Conservation (phyloP, 306 rosid genomes). For the Castanospermum australe region DNA sequence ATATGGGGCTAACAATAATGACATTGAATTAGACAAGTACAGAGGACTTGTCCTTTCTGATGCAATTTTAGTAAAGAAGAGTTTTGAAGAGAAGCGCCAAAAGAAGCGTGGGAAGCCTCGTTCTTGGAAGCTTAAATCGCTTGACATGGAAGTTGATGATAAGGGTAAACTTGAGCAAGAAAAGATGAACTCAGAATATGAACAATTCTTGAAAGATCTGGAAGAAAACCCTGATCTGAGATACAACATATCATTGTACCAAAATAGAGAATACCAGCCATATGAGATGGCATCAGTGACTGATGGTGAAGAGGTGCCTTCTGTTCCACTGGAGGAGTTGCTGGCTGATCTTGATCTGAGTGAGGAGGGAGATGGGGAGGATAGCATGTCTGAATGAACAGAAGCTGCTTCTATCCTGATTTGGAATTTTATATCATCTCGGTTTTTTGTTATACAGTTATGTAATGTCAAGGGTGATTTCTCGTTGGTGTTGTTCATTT, state of each 20-base stretch:
- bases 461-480: background rate
- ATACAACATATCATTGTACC: slow-evolving; percentile 53
- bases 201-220: slow-evolving; percentile 61
- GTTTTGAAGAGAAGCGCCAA: slow-evolving; percentile 67
- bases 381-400: slow-evolving; percentile 47
- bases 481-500: background rate
- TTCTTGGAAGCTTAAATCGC: slow-evolving; percentile 58
- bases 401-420: background rate
- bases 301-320: slow-evolving; percentile 68
- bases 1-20: slow-evolving; percentile 49
- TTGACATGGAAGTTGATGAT: slow-evolving; percentile 64
- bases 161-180: slow-evolving; percentile 44
- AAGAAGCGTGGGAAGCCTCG: slow-evolving; percentile 56
- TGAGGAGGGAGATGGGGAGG: slow-evolving; percentile 44
- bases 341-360: slow-evolving; percentile 64
- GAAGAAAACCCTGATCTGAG: slow-evolving; percentile 70
- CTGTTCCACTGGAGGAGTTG: slow-evolving; percentile 67
- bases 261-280: slow-evolving; percentile 57
- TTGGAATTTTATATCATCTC: background rate
- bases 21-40: slow-evolving; percentile 59
- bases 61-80: slow-evolving; percentile 64
- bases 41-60: slow-evolving; percentile 62
- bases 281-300: slow-evolving; percentile 59
- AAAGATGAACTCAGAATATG: slow-evolving; percentile 54
- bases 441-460: background rate